Evolutionary conservation across 2,329 filamentous ascomycete species (phyloP).

Genomic region (Ophiocordyceps camponoti-floridani): DNA sequence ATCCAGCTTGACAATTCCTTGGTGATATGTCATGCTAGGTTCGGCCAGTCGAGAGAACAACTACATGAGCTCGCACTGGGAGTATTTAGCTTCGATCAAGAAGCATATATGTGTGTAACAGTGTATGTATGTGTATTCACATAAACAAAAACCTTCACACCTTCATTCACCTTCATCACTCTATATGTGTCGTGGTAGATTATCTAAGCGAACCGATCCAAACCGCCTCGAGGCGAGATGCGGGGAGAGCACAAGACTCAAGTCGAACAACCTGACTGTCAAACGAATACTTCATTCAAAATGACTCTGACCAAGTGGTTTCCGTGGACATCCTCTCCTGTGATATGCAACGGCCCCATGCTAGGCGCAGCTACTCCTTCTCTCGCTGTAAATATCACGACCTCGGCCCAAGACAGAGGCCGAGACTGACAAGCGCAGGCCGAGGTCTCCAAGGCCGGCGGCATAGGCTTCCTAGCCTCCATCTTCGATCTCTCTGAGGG

Average conservation of each 20-base stretch:
- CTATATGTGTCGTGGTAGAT: not conserved
- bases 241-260: too few relatives aligned
- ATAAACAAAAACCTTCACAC: too few relatives aligned
- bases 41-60: too few relatives aligned
- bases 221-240: too few relatives aligned
- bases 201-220: not conserved
- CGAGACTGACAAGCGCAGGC: not conserved
- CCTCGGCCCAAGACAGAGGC: not conserved
- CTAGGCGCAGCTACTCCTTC: not conserved
- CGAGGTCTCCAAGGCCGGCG: not conserved
- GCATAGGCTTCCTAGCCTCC: slow-evolving; percentile 14
- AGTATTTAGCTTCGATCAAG: too few relatives aligned
- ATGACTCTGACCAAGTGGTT: not conserved
- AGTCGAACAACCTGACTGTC: too few relatives aligned
- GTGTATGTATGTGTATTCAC: too few relatives aligned
- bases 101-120: too few relatives aligned
- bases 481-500: slow-evolving; percentile 11
- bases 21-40: too few relatives aligned
- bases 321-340: not conserved
- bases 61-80: too few relatives aligned
- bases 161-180: not conserved
- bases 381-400: not conserved
- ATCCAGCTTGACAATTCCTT: too few relatives aligned
- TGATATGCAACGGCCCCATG: not conserved
- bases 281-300: not conserved